Percentiles rank a stretch among this genome's conserved stretches.
Evolutionary conservation across 208 protist species (phyloP).

Genomic region (Borovskyia barvae): DNA sequence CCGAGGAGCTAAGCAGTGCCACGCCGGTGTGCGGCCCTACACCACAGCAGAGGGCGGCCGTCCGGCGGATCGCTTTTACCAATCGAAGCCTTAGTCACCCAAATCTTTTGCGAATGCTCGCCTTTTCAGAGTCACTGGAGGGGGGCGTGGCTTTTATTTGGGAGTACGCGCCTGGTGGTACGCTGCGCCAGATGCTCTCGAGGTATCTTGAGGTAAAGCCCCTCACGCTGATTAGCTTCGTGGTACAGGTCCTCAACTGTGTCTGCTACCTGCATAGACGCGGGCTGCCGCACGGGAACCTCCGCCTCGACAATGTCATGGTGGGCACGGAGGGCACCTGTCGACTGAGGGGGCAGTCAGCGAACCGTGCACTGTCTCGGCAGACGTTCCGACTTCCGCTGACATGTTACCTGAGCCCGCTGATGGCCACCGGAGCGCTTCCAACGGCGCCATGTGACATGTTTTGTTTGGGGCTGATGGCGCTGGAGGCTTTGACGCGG

Average conservation of each 20-base stretch:
- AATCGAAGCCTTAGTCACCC: conserved; percentile 11
- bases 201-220: conserved; percentile 24
- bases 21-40: conserved; percentile 3
- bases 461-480: conserved; percentile 48
- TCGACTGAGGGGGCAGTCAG: conserved; percentile 58
- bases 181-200: conserved; percentile 17
- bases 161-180: conserved; percentile 40
- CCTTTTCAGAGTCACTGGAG: conserved; percentile 6
- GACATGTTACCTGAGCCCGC: conserved; percentile 62
- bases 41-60: not conserved
- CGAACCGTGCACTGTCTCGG: conserved; percentile 1
- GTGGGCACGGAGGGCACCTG: conserved; percentile 53
- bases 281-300: conserved; percentile 54
- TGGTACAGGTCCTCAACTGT: conserved; percentile 37
- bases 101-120: conserved; percentile 1
- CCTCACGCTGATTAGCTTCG: conserved; percentile 32
- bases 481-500: conserved; percentile 44
- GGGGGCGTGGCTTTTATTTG: conserved; percentile 13
- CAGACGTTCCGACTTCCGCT: conserved; percentile 23
- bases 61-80: conserved; percentile 3
- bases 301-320: conserved; percentile 66
- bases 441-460: conserved; percentile 59
- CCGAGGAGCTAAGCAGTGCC: conserved; percentile 13
- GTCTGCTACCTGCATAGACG: conserved; percentile 54
- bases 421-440: conserved; percentile 40